phyloP scores from a whole-genome alignment of 345 rosid genomes.

The Lumnitzera racemosa region DNA sequence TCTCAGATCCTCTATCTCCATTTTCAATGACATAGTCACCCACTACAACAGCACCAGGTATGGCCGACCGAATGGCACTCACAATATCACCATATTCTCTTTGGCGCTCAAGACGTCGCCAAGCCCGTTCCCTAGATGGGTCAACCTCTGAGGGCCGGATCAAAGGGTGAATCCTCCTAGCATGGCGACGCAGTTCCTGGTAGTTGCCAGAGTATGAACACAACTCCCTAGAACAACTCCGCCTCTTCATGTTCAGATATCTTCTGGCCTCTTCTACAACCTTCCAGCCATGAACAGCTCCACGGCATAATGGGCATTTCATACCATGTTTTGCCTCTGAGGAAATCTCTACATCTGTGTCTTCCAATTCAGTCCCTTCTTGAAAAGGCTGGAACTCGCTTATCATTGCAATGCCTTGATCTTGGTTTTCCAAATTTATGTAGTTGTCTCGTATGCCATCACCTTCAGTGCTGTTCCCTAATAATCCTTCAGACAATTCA shows the following conservation, averaged over 20 bases:
- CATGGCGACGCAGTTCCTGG: conserved; percentile 79
- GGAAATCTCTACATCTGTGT: conserved; percentile 23
- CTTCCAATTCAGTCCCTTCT: conserved; percentile 35
- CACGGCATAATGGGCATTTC: conserved; percentile 86
- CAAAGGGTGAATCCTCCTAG: conserved; percentile 74
- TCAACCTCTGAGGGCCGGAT: conserved; percentile 76
- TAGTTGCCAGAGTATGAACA: conserved; percentile 72
- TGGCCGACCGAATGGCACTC: conserved; percentile 77
- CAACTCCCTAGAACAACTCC: conserved; percentile 78
- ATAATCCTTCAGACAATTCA: conserved; percentile 15
- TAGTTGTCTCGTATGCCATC: conserved; percentile 5
- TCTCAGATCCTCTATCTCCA: conserved; percentile 62
- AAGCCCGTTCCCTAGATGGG: conserved; percentile 81
- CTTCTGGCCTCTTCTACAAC: conserved; percentile 71
- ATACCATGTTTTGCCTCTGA: conserved; percentile 28
- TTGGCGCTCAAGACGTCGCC: conserved; percentile 76
- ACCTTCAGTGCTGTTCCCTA: conserved; percentile 16
- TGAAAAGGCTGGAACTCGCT: conserved; percentile 27
- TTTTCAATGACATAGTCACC: conserved; percentile 93
- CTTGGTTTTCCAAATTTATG: conserved; percentile 23
- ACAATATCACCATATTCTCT: conserved; percentile 78
- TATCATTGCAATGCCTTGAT: conserved; percentile 20
- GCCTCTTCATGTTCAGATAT: conserved; percentile 64
- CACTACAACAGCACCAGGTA: conserved; percentile 88
- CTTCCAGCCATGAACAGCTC: conserved; percentile 54